Base-by-base conservation (phyloP, 2,329 filamentous ascomycete genomes). In the Curvularia hawaiiensis region DNA sequence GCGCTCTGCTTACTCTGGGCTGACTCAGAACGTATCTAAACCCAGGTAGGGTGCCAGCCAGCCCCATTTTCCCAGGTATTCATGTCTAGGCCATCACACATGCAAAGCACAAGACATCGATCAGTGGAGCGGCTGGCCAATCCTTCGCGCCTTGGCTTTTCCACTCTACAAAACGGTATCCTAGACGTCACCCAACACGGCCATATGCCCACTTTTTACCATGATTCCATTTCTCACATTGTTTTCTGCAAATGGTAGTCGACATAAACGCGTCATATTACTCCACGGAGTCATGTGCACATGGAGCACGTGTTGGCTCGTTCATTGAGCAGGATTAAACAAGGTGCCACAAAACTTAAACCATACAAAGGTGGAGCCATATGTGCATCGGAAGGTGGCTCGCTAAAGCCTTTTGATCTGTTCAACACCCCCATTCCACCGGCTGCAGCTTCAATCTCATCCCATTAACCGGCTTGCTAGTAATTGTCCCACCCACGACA, bases 381-480 rank as follows among this genome's bases (percentile, higher is more conserved):
- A 14, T 14, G 28, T 22, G 18, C 12, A 24, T 24, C 28, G 18
- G 30, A 22, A 18, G 30, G 31, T 22, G 51, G 51, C 22, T 44
- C 18, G 26, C 10, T 11, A 44, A 22, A n/a, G 4, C 18, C n/a
- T 31, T 44, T 30, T 18, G 35, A 20, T 43, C 22, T 46, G 40
- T 22, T 30, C 20, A 24, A 8, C n/a, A 39, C 41, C 56, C 70
- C 71, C 70, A 73, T 24, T 53, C 39, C 12, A 69, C 57, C 20
- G 65, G 58, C 49, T 54, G 67, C 56, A 78, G 55, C 52, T 62
- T 70, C 59, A 78, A 60, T 48, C 54, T 67, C 75, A 78, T 77
- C 2, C 76, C 76, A 53, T 75, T 66, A 45, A 69, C 63, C 12
- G 75, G 75, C 60, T 78, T 78, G 54, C 66, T 75, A 41, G 76